Base-by-base conservation (phyloP, 441 rosid species). In the Euphorbia schlechtendalii region DNA sequence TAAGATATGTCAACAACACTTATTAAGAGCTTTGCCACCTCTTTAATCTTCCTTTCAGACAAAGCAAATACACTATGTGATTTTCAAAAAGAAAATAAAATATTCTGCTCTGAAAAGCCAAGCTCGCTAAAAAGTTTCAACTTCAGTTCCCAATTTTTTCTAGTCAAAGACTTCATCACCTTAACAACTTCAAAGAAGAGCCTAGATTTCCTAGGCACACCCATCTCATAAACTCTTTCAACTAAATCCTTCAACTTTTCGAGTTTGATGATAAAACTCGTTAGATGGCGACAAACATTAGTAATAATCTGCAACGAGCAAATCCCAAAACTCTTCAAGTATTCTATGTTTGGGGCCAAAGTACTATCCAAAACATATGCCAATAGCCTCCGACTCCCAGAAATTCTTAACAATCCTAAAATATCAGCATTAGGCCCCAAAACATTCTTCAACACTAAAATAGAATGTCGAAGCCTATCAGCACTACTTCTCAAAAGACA, bases 181-280 rank as follows among this genome's bases (percentile, higher is more conserved):
- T 77, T 22, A 25, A 3, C n/a, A n/a, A n/a, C n/a, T n/a, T n/a
- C n/a, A 45, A 82, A 67, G 71, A 67, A 74, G 78, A 30, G 49
- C 21, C 22, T 69, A 15, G 81, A 72, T 12, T 64, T 58, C 57
- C 76, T 67, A 48, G 70, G 60, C 4, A 78, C 46, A 21, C 83
- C 78, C 61, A 82, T 65, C 59, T 71, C 77, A 56, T 80, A 82
- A 0, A 72, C 79, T 61, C 68, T 68, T 56, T 46, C 55, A 46
- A 75, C 73, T 41, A 59, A 65, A 21, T 25, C 56, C 63, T 60
- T 63, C 3, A 82, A n/a, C 6, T 0, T 45, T 61, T 77, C 76
- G 0, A 79, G 80, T 22, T 63, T 74, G 3, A 18, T 1, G 13
- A 77, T 56, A 45, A 76, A 82, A 40, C 68, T 32, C 17, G 73